Evolutionary conservation across 768 basidiomycete species (phyloP), one percentile per base, ranked within the genome.

Genomic region (Boletus reticulatus): DNA sequence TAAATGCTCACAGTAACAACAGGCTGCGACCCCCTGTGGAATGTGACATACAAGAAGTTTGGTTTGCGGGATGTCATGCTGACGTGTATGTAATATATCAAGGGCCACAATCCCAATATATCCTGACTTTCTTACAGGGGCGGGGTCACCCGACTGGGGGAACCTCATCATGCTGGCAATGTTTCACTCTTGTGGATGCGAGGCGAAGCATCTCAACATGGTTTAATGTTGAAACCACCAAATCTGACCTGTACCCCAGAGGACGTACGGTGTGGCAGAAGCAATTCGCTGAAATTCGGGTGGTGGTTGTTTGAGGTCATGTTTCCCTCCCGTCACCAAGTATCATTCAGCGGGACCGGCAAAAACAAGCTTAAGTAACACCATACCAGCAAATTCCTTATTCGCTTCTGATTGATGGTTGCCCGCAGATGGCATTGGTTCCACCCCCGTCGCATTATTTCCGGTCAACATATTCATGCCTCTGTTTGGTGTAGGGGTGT

Each of bases 161-260:
- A 49, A 16, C 42, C 34, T 17, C 9, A 50, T 13, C 53, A 55
- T 38, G 53, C 48, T n/a, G 53, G 53, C 2, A 50, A 55, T 34
- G 34, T 34, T 11, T 34, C 34, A 13, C 34, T 34, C 34, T 34
- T 13, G 34, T 34, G 34, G 34, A 55, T 55, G 42, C 16, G 8
- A 19, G 7, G 1, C 0, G 53, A 49, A 27, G 48, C 53, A 5
- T 34, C 34, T 9, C 6, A 10, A 3, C 8, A 37, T 1, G 48
- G 43, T 17, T 16, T 55, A 1, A 17, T 6, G 4, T 38, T 55
- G 4, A 37, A 44, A n/a, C 29, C 48, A 12, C 7, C 16, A 6
- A 16, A 38, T 17, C 7, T 38, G 13, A 9, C 17, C 19, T 49
- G 43, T 17, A 16, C 13, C 13, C 6, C 4, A 0, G 41, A 44